A percentile compares a stretch with the other conserved stretches of the same genome.
These are phyloP conservation scores for Collybia nuda DNA, from an alignment of 768 basidiomycete species.

Conservation along the genomic window DNA sequence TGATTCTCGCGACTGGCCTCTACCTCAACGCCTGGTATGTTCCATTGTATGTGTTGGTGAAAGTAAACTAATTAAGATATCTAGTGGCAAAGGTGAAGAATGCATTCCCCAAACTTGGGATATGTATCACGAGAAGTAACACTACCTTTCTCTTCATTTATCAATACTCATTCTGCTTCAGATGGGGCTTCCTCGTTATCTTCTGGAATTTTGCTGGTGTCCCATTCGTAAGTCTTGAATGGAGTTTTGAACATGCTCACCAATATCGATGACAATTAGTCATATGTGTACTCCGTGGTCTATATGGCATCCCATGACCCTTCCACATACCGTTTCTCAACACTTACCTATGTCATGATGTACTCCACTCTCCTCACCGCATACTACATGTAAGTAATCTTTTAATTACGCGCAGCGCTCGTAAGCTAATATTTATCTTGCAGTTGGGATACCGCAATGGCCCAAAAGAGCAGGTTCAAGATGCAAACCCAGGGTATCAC, in stretches of 20 bases:
- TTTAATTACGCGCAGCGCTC: neutral
- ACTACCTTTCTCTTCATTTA: conserved; percentile 12
- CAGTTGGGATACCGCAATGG: conserved; percentile 93
- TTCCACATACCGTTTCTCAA: conserved; percentile 82
- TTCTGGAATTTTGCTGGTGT: conserved; percentile 98
- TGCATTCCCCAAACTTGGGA: conserved; percentile 98
- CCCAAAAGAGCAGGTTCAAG: conserved; percentile 97
- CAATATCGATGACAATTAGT: conserved; percentile 38
- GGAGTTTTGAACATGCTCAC: neutral
- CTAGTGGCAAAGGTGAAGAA: conserved; percentile 88
- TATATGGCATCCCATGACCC: conserved; percentile 98
- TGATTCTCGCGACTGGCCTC: conserved; percentile 94
- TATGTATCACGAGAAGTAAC: conserved; percentile 96
- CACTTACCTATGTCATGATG: conserved; percentile 67
- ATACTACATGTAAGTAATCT: conserved; percentile 77
- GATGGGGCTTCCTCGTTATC: conserved; percentile 96
- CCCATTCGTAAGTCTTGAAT: conserved; percentile 65
- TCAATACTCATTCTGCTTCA: conserved; percentile 17
- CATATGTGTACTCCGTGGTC: conserved; percentile 96
- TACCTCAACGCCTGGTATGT: conserved; percentile 92
- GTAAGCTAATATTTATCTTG: conserved; percentile 2
- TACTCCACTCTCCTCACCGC: conserved; percentile 77
- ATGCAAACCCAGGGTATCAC: conserved; percentile 93
- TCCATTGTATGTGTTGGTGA: neutral
- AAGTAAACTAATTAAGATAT: conserved; percentile 6